Evolutionary conservation across 331 rosid species (phyloP), one percentile per base, ranked within the genome.

Genomic region (Malus hybrid): DNA sequence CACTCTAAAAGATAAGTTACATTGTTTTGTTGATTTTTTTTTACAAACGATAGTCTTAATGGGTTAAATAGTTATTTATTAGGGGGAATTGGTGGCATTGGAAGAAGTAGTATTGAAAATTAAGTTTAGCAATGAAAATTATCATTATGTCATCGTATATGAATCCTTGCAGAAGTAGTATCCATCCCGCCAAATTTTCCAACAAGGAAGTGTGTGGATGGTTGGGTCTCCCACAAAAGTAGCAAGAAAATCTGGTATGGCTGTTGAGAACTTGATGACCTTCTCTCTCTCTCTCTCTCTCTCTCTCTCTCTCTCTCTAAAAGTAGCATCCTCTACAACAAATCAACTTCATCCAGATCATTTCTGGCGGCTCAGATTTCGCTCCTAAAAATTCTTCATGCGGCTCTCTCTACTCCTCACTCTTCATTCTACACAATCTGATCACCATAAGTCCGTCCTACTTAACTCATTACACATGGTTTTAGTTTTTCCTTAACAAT

Each of bases 321-420:
- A 81, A 70, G 46, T 83, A 67, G 81, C 79, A 76, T 77, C 78
- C 50, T 50, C 76, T 55, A 33, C 77, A 74, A 71, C 79, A 42
- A 60, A 70, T 76, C 78, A 18, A 24, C 55, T 27, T 69, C 32
- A 22, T 62, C 72, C 66, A 34, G 63, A 75, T 79, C 69, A 59
- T 73, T 78, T 76, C 32, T 39, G 79, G 85, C 81, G 84, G 80
- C 87, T 78, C 75, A 70, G 5, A 84, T 82, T 60, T 76, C 79
- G 83, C 74, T 78, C 32, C 78, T 65, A 57, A 57, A 57, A 48
- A 15, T 55, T 64, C 15, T 71, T 62, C 2, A 31, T 28, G 67
- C 46, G 11, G 39, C 18, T 32, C 32, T 22, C 24, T 14, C 39
- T 57, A 16, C 66, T 72, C 65, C n/a, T 32, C 75, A 71, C 75